A percentile compares a stretch with the other conserved stretches of the same genome.
Conservation (phyloP, 805 yeast species). For the Candida berthetii region DNA sequence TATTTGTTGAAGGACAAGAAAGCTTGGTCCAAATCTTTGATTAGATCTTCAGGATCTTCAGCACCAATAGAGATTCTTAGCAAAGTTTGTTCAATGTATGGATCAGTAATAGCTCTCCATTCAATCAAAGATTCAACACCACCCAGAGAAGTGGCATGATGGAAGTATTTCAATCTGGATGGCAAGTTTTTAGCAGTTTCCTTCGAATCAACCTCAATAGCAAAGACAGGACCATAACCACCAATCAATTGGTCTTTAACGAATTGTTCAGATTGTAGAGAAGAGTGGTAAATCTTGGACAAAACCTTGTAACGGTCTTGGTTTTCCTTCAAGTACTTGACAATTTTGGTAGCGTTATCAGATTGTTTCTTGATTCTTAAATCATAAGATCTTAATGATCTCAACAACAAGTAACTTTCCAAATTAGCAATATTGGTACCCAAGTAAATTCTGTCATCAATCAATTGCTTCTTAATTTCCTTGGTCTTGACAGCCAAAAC, state of each 20-base stretch:
- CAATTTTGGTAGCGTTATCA: constrained; percentile 54
- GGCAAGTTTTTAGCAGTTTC: constrained; percentile 62
- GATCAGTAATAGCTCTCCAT: constrained; percentile 79
- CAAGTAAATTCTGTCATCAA: constrained; percentile 57
- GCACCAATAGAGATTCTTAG: constrained; percentile 77
- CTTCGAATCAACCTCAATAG: constrained; percentile 45
- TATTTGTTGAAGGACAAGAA: constrained; percentile 18
- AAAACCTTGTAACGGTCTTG: constrained; percentile 41
- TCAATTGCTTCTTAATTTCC: constrained; percentile 37
- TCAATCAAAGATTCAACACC: constrained; percentile 89
- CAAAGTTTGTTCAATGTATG: constrained; percentile 45
- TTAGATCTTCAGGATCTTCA: constrained; percentile 72
- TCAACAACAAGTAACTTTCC: constrained; percentile 65
- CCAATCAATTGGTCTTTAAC: constrained; percentile 62
- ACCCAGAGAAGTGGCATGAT: constrained; percentile 91
- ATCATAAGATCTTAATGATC: constrained; percentile 79
- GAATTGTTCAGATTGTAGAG: constrained; percentile 66
- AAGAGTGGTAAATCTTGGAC: constrained; percentile 57
- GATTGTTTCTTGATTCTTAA: constrained; percentile 66
- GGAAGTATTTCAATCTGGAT: constrained; percentile 58
- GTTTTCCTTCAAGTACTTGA: constrained; percentile 49
- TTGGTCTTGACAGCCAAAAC: constrained; percentile 58
- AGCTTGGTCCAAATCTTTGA: constrained; percentile 65
- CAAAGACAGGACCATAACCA: constrained; percentile 70
- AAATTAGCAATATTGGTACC: constrained; percentile 80